These are phyloP conservation scores for Salix udensis DNA, from an alignment of 345 rosid species.

Conservation along the genomic window DNA sequence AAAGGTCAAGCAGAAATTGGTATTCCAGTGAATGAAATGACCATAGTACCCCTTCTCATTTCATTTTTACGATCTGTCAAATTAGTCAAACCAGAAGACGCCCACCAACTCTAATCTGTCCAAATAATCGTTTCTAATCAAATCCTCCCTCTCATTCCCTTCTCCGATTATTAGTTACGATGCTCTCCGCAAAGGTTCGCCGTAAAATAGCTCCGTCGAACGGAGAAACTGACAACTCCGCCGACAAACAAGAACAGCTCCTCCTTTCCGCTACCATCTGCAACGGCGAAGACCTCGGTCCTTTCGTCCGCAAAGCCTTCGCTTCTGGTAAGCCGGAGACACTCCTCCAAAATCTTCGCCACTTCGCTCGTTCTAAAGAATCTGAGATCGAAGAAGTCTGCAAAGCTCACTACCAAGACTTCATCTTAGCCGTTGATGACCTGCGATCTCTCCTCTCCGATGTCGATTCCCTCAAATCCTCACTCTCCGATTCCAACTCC, in stretches of 20 bases:
- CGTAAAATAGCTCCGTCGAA: slow-evolving; percentile 61
- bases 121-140: background rate
- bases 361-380: slow-evolving; percentile 81
- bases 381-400: slow-evolving; percentile 98
- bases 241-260: slow-evolving; percentile 74
- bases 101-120: background rate
- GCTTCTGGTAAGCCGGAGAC: slow-evolving; percentile 79
- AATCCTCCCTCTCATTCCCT: background rate
- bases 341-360: slow-evolving; percentile 82
- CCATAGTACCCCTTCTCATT: background rate
- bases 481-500: slow-evolving; percentile 82
- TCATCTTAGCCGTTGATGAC: slow-evolving; percentile 93
- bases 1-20: background rate
- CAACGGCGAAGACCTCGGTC: slow-evolving; percentile 90
- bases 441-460: slow-evolving; percentile 96
- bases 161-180: background rate
- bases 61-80: background rate
- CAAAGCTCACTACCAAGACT: slow-evolving; percentile 95
- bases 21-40: background rate
- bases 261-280: slow-evolving; percentile 84
- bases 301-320: slow-evolving; percentile 82
- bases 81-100: background rate
- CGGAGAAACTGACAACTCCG: slow-evolving; percentile 60
- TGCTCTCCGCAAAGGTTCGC: slow-evolving; percentile 70
- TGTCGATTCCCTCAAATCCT: slow-evolving; percentile 84